Evolutionary conservation across 179 eudicot species (phyloP).

Genomic region (Beta macrorhiza): DNA sequence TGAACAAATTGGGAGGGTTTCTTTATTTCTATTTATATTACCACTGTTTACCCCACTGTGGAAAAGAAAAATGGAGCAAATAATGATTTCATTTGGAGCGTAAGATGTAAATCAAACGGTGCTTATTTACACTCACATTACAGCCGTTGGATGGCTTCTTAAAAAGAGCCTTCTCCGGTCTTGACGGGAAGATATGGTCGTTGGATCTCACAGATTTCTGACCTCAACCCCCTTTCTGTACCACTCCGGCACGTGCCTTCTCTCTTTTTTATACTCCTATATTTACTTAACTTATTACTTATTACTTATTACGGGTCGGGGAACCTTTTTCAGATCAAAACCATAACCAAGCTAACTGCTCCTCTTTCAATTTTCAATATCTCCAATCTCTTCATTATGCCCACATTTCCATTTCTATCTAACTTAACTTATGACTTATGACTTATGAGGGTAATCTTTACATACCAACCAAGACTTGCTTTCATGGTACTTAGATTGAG

Average conservation of each 20-base stretch:
- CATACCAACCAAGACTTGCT: no score
- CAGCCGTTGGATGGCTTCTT: not conserved
- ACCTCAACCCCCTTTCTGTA: not conserved
- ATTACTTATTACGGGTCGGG: no score
- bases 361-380: no score
- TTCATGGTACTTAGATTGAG: no score
- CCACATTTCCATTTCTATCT: no score
- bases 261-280: no score
- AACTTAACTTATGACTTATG: no score
- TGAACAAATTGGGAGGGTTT: not conserved
- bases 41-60: not conserved
- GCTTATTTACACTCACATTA: not conserved
- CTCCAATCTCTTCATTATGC: no score
- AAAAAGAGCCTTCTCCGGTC: not conserved
- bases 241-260: slow-evolving; percentile 2
- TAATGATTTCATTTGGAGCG: not conserved
- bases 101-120: not conserved
- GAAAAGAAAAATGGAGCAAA: not conserved
- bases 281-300: no score
- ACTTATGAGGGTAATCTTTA: no score
- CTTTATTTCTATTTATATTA: slow-evolving; percentile 3
- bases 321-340: no score
- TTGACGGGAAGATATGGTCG: slow-evolving; percentile 8
- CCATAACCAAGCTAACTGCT: no score
- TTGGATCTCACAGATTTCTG: not conserved